phyloP scores from a whole-genome alignment of 306 rosid species.

The Vigna hirtella region DNA sequence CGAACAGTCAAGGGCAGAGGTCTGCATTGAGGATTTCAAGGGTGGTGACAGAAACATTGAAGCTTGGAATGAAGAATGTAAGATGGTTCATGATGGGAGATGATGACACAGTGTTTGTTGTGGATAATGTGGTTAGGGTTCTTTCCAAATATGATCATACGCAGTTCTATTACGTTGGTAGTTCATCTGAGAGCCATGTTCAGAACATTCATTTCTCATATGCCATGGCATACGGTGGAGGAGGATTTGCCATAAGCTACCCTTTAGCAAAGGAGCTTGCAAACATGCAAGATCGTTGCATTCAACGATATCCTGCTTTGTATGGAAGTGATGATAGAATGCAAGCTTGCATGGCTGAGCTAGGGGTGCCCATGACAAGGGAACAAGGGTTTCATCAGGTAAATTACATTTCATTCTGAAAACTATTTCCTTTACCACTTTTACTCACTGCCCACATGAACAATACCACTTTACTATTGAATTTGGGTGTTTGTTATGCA shows the following conservation, averaged over 20 bases:
- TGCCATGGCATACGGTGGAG: slow-evolving; percentile 29
- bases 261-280: background rate
- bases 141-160: slow-evolving; percentile 8
- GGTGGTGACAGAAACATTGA: slow-evolving; percentile 5
- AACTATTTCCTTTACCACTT: too few species aligned
- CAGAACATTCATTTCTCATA: slow-evolving; percentile 21
- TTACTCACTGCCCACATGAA: too few species aligned
- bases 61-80: slow-evolving; percentile 10
- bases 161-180: slow-evolving; percentile 1
- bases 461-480: too few species aligned
- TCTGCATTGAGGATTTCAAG: slow-evolving; percentile 24
- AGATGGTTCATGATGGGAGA: slow-evolving; percentile 38
- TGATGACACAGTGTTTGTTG: slow-evolving; percentile 8
- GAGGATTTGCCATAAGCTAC: slow-evolving; percentile 28
- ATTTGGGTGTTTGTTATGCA: slow-evolving; percentile 46
- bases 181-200: slow-evolving; percentile 16
- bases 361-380: slow-evolving; percentile 3
- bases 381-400: slow-evolving; percentile 9
- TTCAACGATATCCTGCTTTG: slow-evolving; percentile 8
- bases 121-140: slow-evolving; percentile 20
- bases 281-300: slow-evolving; percentile 26
- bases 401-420: background rate
- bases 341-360: slow-evolving; percentile 29
- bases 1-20: background rate
- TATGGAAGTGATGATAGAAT: slow-evolving; percentile 31